A percentile compares a stretch with the other conserved stretches of the same genome.
phyloP scores from a whole-genome alignment of 2,329 filamentous ascomycete genomes.

The Orbilia ellipsospora region DNA sequence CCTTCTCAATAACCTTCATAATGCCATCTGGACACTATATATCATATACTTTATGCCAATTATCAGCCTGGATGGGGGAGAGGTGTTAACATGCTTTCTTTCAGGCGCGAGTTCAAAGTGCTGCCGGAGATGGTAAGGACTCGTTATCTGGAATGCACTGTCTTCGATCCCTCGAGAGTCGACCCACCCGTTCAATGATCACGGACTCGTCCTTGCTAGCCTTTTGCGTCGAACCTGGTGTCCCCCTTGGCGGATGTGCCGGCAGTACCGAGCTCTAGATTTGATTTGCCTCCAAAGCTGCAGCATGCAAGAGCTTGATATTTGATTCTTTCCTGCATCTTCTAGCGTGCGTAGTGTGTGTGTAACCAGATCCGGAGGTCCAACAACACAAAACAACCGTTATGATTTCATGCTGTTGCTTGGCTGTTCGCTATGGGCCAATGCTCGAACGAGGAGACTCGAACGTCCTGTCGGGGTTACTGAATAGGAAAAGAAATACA shows the following conservation, averaged over 20 bases:
- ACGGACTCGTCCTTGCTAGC: neutral
- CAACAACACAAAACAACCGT: slow-evolving; percentile 44
- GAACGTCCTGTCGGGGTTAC: neutral
- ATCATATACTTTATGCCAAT: neutral
- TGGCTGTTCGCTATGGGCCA: neutral
- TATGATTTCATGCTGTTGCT: slow-evolving; percentile 15
- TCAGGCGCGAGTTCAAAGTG: neutral
- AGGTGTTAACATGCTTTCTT: slow-evolving; percentile 17
- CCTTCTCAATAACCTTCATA: too few species aligned
- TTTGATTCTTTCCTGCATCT: neutral
- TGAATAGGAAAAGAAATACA: neutral
- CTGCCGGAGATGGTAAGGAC: slow-evolving; percentile 51
- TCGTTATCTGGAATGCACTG: slow-evolving; percentile 37
- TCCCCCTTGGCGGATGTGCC: neutral
- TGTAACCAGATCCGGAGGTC: slow-evolving; percentile 47
- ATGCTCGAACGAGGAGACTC: neutral
- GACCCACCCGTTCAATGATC: neutral
- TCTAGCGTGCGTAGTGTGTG: neutral
- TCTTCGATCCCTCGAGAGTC: slow-evolving; percentile 39
- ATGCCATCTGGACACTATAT: too few species aligned
- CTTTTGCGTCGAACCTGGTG: slow-evolving; percentile 14
- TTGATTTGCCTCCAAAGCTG: slow-evolving; percentile 20
- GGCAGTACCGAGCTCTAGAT: neutral
- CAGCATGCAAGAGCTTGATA: slow-evolving; percentile 6
- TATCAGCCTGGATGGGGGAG: neutral